Evolutionary conservation across 257 asterid species (phyloP).

Genomic region (Solanum acaule): DNA sequence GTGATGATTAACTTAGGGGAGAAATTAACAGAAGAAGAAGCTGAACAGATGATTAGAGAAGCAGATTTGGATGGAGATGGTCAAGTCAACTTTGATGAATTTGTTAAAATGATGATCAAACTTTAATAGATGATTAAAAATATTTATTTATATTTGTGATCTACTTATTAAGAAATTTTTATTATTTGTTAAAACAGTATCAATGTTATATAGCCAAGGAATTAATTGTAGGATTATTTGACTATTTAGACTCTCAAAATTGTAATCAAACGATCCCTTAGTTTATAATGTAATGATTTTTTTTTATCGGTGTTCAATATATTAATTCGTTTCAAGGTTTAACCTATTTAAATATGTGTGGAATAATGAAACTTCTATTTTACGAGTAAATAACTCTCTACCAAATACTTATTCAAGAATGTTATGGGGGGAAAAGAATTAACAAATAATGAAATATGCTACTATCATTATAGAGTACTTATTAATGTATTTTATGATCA

Average conservation of each 20-base stretch:
- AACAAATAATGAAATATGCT: background rate
- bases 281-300: background rate
- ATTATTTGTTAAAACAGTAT: background rate
- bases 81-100: conserved; percentile 40
- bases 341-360: background rate
- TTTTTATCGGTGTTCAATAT: background rate
- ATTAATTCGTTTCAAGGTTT: background rate
- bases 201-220: background rate
- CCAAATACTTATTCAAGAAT: background rate
- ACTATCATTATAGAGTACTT: background rate
- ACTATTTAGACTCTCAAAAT: background rate
- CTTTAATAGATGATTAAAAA: conserved; percentile 1
- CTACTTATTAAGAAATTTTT: background rate
- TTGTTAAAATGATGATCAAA: conserved; percentile 35
- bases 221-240: background rate
- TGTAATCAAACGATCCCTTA: background rate
- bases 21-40: conserved; percentile 33
- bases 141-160: background rate
- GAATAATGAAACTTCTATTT: fast-evolving
- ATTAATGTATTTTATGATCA: background rate
- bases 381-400: too few relatives aligned
- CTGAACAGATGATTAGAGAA: conserved; percentile 31
- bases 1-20: conserved; percentile 42
- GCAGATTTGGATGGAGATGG: conserved; percentile 47
- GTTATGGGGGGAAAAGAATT: fast-evolving